Conservation (phyloP, 257 asterid genomes). For the Solanum dulcamara region DNA sequence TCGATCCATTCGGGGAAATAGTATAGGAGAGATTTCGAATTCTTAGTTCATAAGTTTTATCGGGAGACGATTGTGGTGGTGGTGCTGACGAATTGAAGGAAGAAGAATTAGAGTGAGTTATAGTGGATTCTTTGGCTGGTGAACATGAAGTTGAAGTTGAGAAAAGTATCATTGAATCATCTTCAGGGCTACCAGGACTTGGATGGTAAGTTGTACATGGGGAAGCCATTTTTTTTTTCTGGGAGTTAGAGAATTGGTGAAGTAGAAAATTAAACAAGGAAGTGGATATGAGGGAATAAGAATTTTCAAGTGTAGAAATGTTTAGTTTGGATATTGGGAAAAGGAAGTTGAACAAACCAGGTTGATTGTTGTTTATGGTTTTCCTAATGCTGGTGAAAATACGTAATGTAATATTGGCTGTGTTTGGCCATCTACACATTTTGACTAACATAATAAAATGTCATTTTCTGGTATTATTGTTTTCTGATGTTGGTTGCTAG, state of each 20-base stretch:
- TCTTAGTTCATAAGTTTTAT: constrained; percentile 27
- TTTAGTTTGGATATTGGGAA: constrained; percentile 8
- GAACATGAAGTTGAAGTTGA: constrained; percentile 40
- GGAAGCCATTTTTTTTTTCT: neutral
- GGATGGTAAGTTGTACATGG: neutral
- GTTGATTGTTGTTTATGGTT: constrained; percentile 12
- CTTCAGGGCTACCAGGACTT: constrained; percentile 21
- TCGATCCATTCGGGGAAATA: constrained; percentile 16
- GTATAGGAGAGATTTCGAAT: constrained; percentile 55
- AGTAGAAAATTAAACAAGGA: neutral
- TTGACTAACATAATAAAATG: neutral
- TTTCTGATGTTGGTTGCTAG: no score
- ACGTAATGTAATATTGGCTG: neutral
- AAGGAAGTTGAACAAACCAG: constrained; percentile 44
- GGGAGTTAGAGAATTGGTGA: neutral
- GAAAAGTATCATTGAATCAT: constrained; percentile 55
- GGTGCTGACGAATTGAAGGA: constrained; percentile 47
- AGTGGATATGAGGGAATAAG: neutral
- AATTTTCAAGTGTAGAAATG: constrained; percentile 10
- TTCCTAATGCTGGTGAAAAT: constrained; percentile 8
- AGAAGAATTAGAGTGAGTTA: constrained; percentile 30
- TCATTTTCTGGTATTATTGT: no score
- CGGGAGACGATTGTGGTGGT: constrained; percentile 42
- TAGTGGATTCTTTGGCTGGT: constrained; percentile 38
- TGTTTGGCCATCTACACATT: constrained; percentile 14